Evolutionary conservation across 164 flowering plant genomes (phyloP).

Genomic region (Vitis rotundifolia): DNA sequence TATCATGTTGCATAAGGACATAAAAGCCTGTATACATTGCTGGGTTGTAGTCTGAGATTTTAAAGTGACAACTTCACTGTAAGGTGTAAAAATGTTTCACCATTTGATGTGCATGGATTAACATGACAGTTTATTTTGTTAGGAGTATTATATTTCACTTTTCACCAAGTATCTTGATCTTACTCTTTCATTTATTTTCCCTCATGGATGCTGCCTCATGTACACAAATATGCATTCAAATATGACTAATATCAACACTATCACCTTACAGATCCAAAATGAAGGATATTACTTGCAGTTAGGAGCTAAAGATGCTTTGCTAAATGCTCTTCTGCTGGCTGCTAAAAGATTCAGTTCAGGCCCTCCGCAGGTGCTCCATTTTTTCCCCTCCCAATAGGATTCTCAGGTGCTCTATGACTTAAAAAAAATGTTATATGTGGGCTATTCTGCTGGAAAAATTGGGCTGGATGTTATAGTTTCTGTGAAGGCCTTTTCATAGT

Average conservation of each 20-base stretch:
- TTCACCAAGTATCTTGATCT: neutral
- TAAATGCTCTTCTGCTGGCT: slow-evolving; percentile 82
- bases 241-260: neutral
- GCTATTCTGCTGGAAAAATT: neutral
- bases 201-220: neutral
- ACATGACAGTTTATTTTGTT: neutral
- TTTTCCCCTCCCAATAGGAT: neutral
- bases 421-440: neutral
- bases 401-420: neutral
- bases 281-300: slow-evolving; percentile 71
- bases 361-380: slow-evolving; percentile 73
- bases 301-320: slow-evolving; percentile 74
- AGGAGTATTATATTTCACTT: neutral
- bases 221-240: neutral
- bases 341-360: slow-evolving; percentile 79
- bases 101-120: neutral
- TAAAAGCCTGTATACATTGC: neutral
- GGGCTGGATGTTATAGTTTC: neutral
- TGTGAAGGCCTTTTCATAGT: no score
- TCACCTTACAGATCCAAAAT: slow-evolving; percentile 67
- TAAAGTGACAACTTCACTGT: neutral
- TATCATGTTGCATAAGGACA: neutral
- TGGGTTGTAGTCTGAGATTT: neutral
- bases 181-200: neutral
- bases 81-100: neutral